These are phyloP conservation scores for Chlorella vulgaris DNA, from an alignment of 139 green algal species.

Conservation along the genomic window DNA sequence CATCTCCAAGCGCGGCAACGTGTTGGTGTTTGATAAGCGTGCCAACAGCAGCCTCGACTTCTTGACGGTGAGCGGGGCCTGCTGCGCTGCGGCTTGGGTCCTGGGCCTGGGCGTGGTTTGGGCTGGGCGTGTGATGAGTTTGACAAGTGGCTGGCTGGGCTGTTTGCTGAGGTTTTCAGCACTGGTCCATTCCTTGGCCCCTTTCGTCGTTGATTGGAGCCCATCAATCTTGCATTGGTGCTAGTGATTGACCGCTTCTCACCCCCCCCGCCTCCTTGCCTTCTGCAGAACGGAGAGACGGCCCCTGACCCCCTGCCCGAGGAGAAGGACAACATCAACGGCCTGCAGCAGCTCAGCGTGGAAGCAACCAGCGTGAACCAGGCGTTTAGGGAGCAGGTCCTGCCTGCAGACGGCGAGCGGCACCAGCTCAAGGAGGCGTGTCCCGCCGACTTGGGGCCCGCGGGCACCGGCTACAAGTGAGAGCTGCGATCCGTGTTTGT, in stretches of 20 bases:
- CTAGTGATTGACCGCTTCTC: background rate
- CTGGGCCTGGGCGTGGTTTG: background rate
- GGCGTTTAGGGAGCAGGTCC: slow-evolving; percentile 87
- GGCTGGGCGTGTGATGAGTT: too few species aligned
- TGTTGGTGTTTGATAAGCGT: slow-evolving; percentile 91
- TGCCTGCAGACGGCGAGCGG: background rate
- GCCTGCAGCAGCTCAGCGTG: slow-evolving; percentile 75
- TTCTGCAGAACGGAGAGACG: slow-evolving; percentile 59
- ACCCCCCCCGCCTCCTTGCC: too few species aligned
- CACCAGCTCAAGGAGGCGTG: background rate
- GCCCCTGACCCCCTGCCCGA: slow-evolving; percentile 70
- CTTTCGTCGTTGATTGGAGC: too few species aligned
- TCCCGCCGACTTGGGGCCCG: background rate
- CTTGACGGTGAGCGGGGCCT: slow-evolving; percentile 83
- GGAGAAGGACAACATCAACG: slow-evolving; percentile 95
- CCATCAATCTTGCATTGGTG: too few species aligned
- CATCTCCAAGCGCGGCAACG: slow-evolving; percentile 62
- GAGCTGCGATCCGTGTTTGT: background rate
- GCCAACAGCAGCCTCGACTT: slow-evolving; percentile 80
- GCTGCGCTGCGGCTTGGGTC: background rate
- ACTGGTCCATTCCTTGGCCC: too few species aligned
- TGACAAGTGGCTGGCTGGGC: too few species aligned
- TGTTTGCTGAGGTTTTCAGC: too few species aligned
- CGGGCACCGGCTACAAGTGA: slow-evolving; percentile 18
- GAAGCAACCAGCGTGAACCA: slow-evolving; percentile 95